A percentile compares a stretch with the other conserved stretches of the same genome.
Conservation (phyloP, 495 filamentous ascomycete genomes). For the Penicillium steckii region DNA sequence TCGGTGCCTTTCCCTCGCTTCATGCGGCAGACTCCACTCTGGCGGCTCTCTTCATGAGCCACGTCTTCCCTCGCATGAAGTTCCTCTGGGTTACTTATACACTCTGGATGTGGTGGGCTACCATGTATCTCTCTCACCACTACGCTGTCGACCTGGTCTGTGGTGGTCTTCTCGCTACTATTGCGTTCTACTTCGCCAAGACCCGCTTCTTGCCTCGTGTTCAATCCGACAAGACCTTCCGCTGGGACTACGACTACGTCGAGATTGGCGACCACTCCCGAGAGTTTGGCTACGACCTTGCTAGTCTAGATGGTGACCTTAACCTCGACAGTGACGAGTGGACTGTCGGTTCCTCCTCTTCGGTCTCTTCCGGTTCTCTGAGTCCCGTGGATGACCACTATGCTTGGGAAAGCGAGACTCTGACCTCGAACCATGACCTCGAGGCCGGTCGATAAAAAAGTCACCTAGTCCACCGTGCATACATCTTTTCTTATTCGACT, state of each 20-base stretch:
- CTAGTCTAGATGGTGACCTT: slow-evolving; percentile 55
- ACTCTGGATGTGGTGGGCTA: slow-evolving; percentile 97
- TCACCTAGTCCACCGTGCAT: slow-evolving; percentile 15
- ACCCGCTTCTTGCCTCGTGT: slow-evolving; percentile 75
- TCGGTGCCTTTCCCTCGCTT: slow-evolving; percentile 90
- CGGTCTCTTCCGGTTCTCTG: slow-evolving; percentile 59
- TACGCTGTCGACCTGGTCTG: slow-evolving; percentile 92
- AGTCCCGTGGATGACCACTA: slow-evolving; percentile 62
- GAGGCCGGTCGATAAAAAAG: slow-evolving; percentile 44
- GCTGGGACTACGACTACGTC: slow-evolving; percentile 95
- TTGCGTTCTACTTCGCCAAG: slow-evolving; percentile 76
- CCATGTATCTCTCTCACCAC: slow-evolving; percentile 95
- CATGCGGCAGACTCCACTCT: slow-evolving; percentile 84
- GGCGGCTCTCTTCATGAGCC: slow-evolving; percentile 88
- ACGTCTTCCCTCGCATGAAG: slow-evolving; percentile 78
- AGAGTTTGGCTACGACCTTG: slow-evolving; percentile 55
- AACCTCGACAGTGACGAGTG: slow-evolving; percentile 67
- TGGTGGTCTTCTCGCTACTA: slow-evolving; percentile 76
- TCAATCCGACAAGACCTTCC: slow-evolving; percentile 78
- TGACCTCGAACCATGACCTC: slow-evolving; percentile 54
- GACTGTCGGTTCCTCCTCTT: slow-evolving; percentile 72
- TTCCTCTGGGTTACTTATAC: slow-evolving; percentile 77
- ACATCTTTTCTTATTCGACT: slow-evolving; percentile 23
- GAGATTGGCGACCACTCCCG: slow-evolving; percentile 67
- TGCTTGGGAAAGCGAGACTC: slow-evolving; percentile 62